Evolutionary conservation across 495 filamentous ascomycete genomes (phyloP).

Genomic region (Cercophora newfieldiana): DNA sequence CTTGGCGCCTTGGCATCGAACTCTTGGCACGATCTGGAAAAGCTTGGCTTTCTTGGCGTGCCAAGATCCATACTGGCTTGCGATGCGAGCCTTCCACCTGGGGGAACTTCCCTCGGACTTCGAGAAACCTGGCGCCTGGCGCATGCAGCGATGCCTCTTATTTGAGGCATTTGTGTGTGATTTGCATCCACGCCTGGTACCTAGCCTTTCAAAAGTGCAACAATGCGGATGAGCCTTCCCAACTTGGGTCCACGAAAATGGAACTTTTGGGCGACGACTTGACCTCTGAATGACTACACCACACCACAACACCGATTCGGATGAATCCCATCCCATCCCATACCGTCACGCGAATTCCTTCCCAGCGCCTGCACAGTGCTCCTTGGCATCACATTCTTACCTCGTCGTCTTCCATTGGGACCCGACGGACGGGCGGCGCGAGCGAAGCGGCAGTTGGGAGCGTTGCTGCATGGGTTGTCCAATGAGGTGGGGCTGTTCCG

Average conservation of each 20-base stretch:
- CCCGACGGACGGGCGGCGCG: neutral
- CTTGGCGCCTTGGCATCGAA: constrained; percentile 38
- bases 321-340: no score
- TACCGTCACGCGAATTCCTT: no score
- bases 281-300: neutral
- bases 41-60: constrained; percentile 26
- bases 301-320: no score
- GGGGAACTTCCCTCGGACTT: neutral
- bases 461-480: neutral
- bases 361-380: neutral
- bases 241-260: neutral
- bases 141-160: neutral
- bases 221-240: no score
- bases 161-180: no score
- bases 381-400: neutral
- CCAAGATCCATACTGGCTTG: neutral
- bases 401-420: neutral
- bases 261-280: no score
- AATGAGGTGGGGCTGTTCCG: neutral
- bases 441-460: neutral
- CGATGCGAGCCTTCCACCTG: no score
- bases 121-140: neutral
- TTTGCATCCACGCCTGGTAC: no score
- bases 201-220: no score
- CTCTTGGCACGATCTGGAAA: constrained; percentile 22